Conservation (phyloP, 768 basidiomycete species). For the Trametes elegans region DNA sequence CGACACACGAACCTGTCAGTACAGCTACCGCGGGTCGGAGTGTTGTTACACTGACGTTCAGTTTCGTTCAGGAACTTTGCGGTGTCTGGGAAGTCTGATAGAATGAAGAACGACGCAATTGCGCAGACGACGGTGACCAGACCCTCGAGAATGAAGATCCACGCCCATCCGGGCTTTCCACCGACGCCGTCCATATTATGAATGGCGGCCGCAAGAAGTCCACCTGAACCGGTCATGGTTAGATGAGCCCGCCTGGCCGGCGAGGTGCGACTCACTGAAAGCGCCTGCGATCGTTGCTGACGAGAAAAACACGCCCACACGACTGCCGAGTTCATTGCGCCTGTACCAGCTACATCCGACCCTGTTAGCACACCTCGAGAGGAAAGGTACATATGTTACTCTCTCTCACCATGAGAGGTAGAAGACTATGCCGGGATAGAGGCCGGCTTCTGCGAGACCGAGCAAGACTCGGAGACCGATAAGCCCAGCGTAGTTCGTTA, state of each 20-base stretch:
- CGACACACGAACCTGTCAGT: no score
- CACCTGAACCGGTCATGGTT: slow-evolving; percentile 37
- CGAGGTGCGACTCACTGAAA: slow-evolving; percentile 49
- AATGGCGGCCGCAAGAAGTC: slow-evolving; percentile 64
- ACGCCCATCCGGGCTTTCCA: slow-evolving; percentile 61
- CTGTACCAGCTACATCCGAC: slow-evolving; percentile 67
- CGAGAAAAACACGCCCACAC: slow-evolving; percentile 75
- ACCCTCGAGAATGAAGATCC: slow-evolving; percentile 78
- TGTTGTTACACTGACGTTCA: slow-evolving; percentile 47
- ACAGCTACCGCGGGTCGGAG: neutral
- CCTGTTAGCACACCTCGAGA: neutral
- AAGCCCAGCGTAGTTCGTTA: slow-evolving; percentile 59
- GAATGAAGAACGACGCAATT: slow-evolving; percentile 63
- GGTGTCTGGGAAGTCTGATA: slow-evolving; percentile 77
- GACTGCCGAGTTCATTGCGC: slow-evolving; percentile 68
- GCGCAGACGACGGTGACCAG: slow-evolving; percentile 61
- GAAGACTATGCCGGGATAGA: slow-evolving; percentile 55
- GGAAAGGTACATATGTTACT: no score
- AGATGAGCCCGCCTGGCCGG: neutral
- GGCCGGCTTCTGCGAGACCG: slow-evolving; percentile 50
- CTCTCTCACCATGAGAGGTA: slow-evolving; percentile 59
- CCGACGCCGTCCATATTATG: slow-evolving; percentile 70
- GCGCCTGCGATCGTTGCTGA: slow-evolving; percentile 79
- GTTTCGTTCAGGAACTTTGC: slow-evolving; percentile 65
- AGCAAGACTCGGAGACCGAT: slow-evolving; percentile 65